A percentile compares a stretch with the other conserved stretches of the same genome.
phyloP scores from a whole-genome alignment of 805 yeast species.

The Wickerhamomyces kurtzmanii region DNA sequence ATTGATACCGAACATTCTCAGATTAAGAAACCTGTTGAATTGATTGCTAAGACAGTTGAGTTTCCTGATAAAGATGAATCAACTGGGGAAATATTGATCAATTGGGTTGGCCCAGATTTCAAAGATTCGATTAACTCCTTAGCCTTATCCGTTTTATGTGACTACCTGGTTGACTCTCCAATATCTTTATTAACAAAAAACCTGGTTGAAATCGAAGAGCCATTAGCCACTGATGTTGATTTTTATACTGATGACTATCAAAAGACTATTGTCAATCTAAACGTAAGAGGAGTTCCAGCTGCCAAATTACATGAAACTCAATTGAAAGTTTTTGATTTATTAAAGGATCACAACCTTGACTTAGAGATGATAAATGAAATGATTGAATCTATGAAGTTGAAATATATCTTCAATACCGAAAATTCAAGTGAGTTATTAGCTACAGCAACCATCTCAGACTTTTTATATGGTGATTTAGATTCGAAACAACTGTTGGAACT shows the following conservation, averaged over 20 bases:
- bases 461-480: slow-evolving; percentile 63
- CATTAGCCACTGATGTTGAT: slow-evolving; percentile 64
- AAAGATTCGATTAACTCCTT: slow-evolving; percentile 40
- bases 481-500: slow-evolving; percentile 53
- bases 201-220: slow-evolving; percentile 75
- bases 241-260: slow-evolving; percentile 69
- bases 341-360: slow-evolving; percentile 57
- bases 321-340: slow-evolving; percentile 33
- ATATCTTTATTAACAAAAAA: slow-evolving; percentile 63
- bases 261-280: slow-evolving; percentile 44
- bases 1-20: slow-evolving; percentile 46
- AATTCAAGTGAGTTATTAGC: slow-evolving; percentile 52
- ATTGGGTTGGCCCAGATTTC: slow-evolving; percentile 77
- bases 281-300: slow-evolving; percentile 69
- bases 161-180: slow-evolving; percentile 69
- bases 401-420: slow-evolving; percentile 52
- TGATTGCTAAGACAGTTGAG: slow-evolving; percentile 40
- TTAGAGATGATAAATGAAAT: slow-evolving; percentile 56
- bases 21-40: slow-evolving; percentile 33
- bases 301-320: slow-evolving; percentile 48
- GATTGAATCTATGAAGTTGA: slow-evolving; percentile 53
- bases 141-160: slow-evolving; percentile 64
- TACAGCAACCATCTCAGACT: slow-evolving; percentile 64
- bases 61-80: slow-evolving; percentile 90
- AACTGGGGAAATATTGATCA: slow-evolving; percentile 61